Base-by-base conservation (phyloP, 768 basidiomycete genomes). In the Sporobolomyces roseus region DNA sequence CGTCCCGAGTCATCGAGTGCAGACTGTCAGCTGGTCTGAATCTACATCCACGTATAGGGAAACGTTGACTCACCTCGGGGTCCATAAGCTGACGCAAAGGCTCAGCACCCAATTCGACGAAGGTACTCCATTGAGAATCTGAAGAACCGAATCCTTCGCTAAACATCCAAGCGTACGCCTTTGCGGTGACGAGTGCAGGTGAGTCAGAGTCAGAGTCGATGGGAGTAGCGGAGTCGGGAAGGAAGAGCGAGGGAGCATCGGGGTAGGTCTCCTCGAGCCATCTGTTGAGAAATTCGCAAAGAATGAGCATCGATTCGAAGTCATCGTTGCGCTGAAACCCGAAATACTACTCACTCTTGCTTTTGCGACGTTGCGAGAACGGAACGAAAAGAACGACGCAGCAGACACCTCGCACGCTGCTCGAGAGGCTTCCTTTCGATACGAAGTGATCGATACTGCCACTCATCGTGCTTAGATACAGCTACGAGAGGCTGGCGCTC, bases 251-350 rank as follows among this genome's bases (percentile, higher is more conserved):
- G 29, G 12, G 54, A 51, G 23, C 61, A 55, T 41, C 38, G 21
- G 66, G 61, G 38, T 68, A 63, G 2, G 29, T 43, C 38, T 54
- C 38, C 0, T 68, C 66, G 61, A 62, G 61, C 61, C 61, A 68
- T n/a, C 66, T 66, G 56, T 2, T 8, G 17, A 25, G 25, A 50
- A 50, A 35, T 41, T 41, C 38, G 7, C 50, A 52, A 23, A 46
- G 45, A 46, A 14, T n/a, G n/a, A n/a, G n/a, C n/a, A n/a, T n/a
- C n/a, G n/a, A n/a, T n/a, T n/a, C n/a, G n/a, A n/a, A n/a, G n/a
- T n/a, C n/a, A n/a, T n/a, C n/a, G n/a, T n/a, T n/a, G n/a, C n/a
- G n/a, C n/a, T n/a, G n/a, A n/a, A n/a, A n/a, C n/a, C n/a, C n/a
- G n/a, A n/a, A n/a, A n/a, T n/a, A n/a, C n/a, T n/a, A n/a, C n/a